A percentile compares a stretch with the other conserved stretches of the same genome.
Evolutionary conservation across 1,284 basidiomycete species (phyloP).

Genomic region (Irpex sp.): DNA sequence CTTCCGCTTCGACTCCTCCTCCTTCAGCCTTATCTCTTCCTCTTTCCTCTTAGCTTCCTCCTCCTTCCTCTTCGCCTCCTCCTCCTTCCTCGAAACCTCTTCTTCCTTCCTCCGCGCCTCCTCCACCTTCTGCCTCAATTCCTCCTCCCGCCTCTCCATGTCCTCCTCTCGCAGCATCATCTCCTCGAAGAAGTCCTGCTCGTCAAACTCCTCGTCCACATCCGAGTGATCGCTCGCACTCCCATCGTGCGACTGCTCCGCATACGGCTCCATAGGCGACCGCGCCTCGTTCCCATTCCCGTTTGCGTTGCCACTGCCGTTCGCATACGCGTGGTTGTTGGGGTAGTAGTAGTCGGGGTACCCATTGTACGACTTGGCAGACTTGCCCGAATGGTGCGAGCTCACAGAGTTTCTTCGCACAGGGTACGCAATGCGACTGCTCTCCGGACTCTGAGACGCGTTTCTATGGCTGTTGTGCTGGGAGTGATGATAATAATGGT

Average conservation of each 20-base stretch:
- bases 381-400: constrained; percentile 21
- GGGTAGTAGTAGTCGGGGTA: constrained; percentile 6
- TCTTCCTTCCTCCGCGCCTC: constrained; percentile 16
- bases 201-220: constrained; percentile 24
- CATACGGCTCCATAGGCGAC: constrained; percentile 21
- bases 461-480: constrained; percentile 12
- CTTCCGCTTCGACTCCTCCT: constrained; percentile 5
- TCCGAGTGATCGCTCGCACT: constrained; percentile 18
- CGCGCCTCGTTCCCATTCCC: constrained; percentile 18
- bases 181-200: constrained; percentile 14
- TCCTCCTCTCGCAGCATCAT: constrained; percentile 10
- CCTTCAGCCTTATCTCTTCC: constrained; percentile 4
- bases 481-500: neutral
- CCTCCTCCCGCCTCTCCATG: constrained; percentile 16
- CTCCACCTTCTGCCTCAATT: constrained; percentile 11
- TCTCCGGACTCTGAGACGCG: constrained; percentile 12
- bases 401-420: constrained; percentile 23
- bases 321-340: constrained; percentile 20
- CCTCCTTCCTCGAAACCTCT: constrained; percentile 11
- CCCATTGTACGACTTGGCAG: constrained; percentile 19
- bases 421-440: neutral
- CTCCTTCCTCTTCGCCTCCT: constrained; percentile 5
- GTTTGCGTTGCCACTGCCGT: constrained; percentile 21
- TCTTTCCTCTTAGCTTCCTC: constrained; percentile 4
- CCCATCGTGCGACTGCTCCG: constrained; percentile 33